Conservation (phyloP, 345 rosid genomes). For the Garcia nutans region DNA sequence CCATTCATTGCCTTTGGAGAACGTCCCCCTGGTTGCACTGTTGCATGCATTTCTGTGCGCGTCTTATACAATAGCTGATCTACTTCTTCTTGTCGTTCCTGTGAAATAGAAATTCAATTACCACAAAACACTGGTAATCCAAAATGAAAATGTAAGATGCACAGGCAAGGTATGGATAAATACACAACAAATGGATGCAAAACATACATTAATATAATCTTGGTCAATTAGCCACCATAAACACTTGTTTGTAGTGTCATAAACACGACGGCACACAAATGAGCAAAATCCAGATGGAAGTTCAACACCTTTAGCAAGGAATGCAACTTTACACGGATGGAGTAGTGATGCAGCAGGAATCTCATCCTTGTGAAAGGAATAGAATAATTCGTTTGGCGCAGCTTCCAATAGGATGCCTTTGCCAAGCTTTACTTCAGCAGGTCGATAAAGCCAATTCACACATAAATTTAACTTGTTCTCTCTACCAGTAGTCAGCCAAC, state of each 20-base stretch:
- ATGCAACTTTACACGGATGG: conserved; percentile 96
- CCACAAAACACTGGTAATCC: not conserved
- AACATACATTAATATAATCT: conserved; percentile 79
- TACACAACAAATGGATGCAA: not conserved
- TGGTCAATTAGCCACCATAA: conserved; percentile 97
- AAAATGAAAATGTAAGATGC: not conserved
- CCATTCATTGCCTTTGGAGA: conserved; percentile 78
- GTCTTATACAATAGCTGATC: conserved; percentile 65
- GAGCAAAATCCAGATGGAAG: conserved; percentile 78
- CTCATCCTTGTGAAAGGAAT: conserved; percentile 93
- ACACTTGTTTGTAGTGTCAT: conserved; percentile 65
- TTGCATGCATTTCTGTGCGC: conserved; percentile 71
- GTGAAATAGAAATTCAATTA: conserved; percentile 9
- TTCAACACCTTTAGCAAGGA: conserved; percentile 75
- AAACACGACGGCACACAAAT: conserved; percentile 82
- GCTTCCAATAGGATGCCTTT: conserved; percentile 76
- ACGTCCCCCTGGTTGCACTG: conserved; percentile 73
- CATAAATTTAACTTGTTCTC: conserved; percentile 52
- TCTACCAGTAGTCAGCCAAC: conserved; percentile 44
- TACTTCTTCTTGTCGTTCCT: conserved; percentile 76
- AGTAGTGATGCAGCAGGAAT: conserved; percentile 81
- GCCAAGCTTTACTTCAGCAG: conserved; percentile 81
- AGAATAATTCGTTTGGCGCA: conserved; percentile 89
- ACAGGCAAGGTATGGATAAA: no score
- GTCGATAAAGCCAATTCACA: conserved; percentile 92